These are phyloP conservation scores for Pyricularia sp. DNA, from an alignment of 2,329 filamentous ascomycete species.

Conservation along the genomic window DNA sequence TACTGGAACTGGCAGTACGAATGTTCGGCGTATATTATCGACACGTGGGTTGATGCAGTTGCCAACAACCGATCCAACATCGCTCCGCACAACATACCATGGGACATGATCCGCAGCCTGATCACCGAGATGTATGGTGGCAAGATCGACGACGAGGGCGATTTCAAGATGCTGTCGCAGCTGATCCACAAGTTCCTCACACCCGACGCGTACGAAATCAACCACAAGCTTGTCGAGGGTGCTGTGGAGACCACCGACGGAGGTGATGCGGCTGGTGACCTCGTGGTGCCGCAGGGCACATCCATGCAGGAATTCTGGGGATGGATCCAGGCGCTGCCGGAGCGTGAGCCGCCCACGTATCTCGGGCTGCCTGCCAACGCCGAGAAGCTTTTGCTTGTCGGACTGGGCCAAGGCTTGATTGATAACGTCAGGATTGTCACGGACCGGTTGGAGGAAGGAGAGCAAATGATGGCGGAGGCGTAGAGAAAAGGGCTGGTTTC, in stretches of 20 bases:
- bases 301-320: slow-evolving; percentile 75
- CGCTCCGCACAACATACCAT: slow-evolving; percentile 86
- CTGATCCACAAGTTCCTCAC: slow-evolving; percentile 76
- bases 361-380: slow-evolving; percentile 90
- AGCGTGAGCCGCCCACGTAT: slow-evolving; percentile 93
- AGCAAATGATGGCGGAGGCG: slow-evolving; percentile 70
- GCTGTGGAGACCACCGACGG: slow-evolving; percentile 4
- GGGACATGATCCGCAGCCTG: slow-evolving; percentile 88
- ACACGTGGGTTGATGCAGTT: slow-evolving; percentile 81
- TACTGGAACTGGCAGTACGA: slow-evolving; percentile 64
- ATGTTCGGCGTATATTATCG: slow-evolving; percentile 92
- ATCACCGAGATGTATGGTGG: slow-evolving; percentile 94
- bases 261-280: slow-evolving; percentile 38
- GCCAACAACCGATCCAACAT: slow-evolving; percentile 85
- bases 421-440: slow-evolving; percentile 76
- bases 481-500: slow-evolving; percentile 10
- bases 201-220: slow-evolving; percentile 81
- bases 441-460: slow-evolving; percentile 84
- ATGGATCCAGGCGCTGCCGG: slow-evolving; percentile 88
- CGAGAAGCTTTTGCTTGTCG: slow-evolving; percentile 88
- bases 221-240: slow-evolving; percentile 76
- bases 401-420: slow-evolving; percentile 77
- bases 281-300: slow-evolving; percentile 73
- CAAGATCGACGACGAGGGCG: slow-evolving; percentile 87
- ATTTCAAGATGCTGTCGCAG: slow-evolving; percentile 64